Conservation (phyloP, 345 rosid species). For the Orychophragmus violaceus region DNA sequence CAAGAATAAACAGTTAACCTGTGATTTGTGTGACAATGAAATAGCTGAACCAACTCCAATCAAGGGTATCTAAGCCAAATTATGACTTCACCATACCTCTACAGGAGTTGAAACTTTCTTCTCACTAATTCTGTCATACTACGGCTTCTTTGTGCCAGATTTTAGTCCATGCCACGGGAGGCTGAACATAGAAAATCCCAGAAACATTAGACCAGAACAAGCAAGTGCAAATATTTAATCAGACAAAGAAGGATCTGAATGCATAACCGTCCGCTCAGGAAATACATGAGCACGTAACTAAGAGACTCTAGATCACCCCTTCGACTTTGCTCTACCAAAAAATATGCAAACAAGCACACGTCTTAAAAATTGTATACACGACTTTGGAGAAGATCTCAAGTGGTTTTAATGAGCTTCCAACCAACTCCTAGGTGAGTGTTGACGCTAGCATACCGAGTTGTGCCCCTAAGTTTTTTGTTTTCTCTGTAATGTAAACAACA, state of each 20-base stretch:
- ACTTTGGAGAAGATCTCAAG: background rate
- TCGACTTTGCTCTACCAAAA: conserved; percentile 72
- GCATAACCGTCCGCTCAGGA: conserved; percentile 70
- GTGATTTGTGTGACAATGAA: background rate
- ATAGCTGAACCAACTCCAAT: background rate
- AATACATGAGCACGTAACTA: conserved; percentile 85
- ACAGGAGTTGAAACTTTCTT: conserved; percentile 86
- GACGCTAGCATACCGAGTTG: conserved; percentile 86
- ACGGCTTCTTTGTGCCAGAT: conserved; percentile 82
- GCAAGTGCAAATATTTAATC: background rate
- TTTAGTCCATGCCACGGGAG: conserved; percentile 94
- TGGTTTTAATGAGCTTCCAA: conserved; percentile 24
- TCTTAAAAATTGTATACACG: background rate
- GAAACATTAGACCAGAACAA: conserved; percentile 15
- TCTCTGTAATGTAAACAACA: conserved; percentile 40
- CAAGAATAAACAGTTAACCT: background rate
- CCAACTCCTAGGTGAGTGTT: conserved; percentile 84
- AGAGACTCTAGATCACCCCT: conserved; percentile 89
- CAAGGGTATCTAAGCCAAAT: background rate
- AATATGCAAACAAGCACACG: background rate
- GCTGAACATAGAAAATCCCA: conserved; percentile 34
- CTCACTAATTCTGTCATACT: conserved; percentile 82
- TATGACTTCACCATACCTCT: conserved; percentile 45
- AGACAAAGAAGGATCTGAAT: background rate
- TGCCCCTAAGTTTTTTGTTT: conserved; percentile 80